phyloP scores from a whole-genome alignment of 2,329 filamentous ascomycete genomes.

The Microsporum ferrugineum region DNA sequence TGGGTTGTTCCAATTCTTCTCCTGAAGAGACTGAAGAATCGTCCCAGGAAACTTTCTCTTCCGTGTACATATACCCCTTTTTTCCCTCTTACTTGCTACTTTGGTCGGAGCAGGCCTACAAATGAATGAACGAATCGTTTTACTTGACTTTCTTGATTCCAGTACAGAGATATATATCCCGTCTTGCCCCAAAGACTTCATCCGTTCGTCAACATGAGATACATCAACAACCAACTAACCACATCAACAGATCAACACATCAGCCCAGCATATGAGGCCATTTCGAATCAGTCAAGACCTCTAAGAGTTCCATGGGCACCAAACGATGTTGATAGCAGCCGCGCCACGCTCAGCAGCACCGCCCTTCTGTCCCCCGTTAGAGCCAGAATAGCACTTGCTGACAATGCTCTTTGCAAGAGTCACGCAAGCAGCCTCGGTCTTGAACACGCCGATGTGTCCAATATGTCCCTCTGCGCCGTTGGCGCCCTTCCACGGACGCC shows the following conservation, averaged over 20 bases:
- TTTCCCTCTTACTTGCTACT: background rate
- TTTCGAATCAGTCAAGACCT: background rate
- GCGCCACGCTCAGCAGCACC: background rate
- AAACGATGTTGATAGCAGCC: background rate
- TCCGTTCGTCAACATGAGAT: background rate
- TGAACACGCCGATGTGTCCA: constrained; percentile 2
- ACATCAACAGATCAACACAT: background rate
- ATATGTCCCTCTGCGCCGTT: constrained; percentile 1
- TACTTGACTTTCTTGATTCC: background rate
- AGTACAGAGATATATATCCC: background rate
- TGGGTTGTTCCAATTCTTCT: background rate
- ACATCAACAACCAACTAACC: background rate
- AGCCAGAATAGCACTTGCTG: background rate
- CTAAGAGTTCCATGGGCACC: background rate
- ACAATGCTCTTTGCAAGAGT: background rate
- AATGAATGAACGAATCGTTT: background rate
- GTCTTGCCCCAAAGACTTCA: background rate
- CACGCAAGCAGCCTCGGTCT: background rate
- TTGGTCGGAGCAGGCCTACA: background rate
- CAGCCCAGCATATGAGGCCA: background rate
- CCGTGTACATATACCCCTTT: background rate
- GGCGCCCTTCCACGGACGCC: background rate
- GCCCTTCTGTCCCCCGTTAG: background rate
- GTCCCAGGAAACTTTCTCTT: background rate
- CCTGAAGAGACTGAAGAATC: background rate